These are phyloP conservation scores for Botryosphaeria dothidea DNA, from an alignment of 2,329 filamentous ascomycete species.

Conservation along the genomic window DNA sequence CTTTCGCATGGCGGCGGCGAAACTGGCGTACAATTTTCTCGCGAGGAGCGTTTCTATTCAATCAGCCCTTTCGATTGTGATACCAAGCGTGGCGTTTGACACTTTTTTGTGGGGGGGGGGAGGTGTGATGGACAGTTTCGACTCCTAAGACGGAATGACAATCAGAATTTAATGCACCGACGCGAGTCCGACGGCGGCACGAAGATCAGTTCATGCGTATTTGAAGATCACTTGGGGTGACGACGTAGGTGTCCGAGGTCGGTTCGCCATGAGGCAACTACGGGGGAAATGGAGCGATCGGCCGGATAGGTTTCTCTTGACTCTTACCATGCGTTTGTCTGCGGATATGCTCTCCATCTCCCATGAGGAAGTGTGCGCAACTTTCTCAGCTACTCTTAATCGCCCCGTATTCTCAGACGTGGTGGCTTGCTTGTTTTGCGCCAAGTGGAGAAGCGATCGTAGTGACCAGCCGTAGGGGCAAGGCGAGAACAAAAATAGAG, in stretches of 20 bases:
- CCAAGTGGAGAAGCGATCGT: neutral
- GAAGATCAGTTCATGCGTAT: conserved; percentile 7
- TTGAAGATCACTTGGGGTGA: conserved; percentile 1
- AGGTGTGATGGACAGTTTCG: neutral
- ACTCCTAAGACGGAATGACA: neutral
- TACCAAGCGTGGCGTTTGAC: conserved; percentile 1
- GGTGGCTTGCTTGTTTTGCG: neutral
- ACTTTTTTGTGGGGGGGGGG: neutral
- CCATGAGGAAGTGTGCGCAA: neutral
- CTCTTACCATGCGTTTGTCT: neutral
- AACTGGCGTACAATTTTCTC: neutral
- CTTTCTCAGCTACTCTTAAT: neutral
- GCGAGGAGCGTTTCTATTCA: neutral
- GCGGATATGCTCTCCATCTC: neutral
- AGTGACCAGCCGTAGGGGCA: neutral
- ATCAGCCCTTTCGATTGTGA: neutral
- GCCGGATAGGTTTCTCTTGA: neutral
- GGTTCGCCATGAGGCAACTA: neutral
- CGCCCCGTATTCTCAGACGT: neutral
- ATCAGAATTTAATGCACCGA: conserved; percentile 8
- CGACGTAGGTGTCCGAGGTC: neutral
- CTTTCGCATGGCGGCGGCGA: conserved; percentile 8
- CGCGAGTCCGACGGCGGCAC: neutral
- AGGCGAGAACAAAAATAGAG: neutral
- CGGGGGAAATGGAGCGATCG: neutral